Percentiles rank a stretch among this genome's conserved stretches.
These are phyloP conservation scores for Kingdonia uniflora DNA, from an alignment of 164 flowering plant species.

Conservation along the genomic window DNA sequence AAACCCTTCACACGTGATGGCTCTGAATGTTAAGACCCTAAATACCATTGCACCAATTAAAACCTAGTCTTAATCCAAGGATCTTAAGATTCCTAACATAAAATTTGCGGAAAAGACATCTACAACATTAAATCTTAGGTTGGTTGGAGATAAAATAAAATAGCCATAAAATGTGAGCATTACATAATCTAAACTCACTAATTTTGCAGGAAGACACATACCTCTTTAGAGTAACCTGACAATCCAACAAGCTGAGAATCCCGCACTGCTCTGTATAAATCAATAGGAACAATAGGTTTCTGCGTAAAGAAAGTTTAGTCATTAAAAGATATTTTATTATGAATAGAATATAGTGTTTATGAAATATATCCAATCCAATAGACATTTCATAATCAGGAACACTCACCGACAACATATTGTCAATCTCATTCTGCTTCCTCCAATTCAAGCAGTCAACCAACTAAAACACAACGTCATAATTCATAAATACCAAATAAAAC, in stretches of 20 bases:
- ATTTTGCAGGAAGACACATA: constrained; percentile 20
- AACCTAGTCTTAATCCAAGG: no score
- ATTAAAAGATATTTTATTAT: neutral
- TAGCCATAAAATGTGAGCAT: no score
- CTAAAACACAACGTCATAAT: constrained; percentile 28
- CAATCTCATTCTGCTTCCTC: constrained; percentile 83
- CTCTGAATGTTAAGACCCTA: no score
- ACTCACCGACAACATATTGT: constrained; percentile 70
- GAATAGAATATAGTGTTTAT: no score
- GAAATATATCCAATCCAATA: no score
- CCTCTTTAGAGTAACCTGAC: constrained; percentile 89
- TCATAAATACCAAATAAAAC: constrained; percentile 3
- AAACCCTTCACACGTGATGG: no score
- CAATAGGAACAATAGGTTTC: constrained; percentile 83
- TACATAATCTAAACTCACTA: no score
- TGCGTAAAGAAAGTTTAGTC: constrained; percentile 21
- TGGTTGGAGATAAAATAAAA: no score
- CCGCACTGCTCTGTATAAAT: constrained; percentile 67
- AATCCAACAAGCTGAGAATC: constrained; percentile 83
- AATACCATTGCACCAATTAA: no score
- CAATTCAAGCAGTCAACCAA: constrained; percentile 72
- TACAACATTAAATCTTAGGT: no score
- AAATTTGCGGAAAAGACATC: no score
- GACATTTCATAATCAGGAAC: neutral
- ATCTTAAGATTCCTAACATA: no score